phyloP scores from a whole-genome alignment of 140 eudicot genomes.

The Flaveria floridana region DNA sequence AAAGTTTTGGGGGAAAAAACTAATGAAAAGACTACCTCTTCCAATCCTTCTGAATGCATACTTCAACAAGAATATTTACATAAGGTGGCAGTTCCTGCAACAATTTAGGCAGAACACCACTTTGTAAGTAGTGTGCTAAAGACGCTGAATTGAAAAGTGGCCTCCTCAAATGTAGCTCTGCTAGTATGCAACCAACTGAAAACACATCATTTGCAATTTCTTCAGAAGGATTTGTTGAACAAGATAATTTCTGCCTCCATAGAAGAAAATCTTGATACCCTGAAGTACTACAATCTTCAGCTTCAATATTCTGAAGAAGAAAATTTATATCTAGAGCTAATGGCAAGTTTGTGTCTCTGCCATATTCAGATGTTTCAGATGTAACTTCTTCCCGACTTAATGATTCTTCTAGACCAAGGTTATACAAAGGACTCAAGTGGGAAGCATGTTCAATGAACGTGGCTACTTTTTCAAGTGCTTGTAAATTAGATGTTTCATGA shows the following conservation, averaged over 20 bases:
- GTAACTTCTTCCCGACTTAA: conserved; percentile 23
- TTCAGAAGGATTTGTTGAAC: conserved; percentile 35
- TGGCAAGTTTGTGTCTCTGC: conserved; percentile 25
- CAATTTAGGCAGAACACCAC: conserved; percentile 63
- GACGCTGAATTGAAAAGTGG: conserved; percentile 79
- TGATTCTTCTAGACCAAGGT: conserved; percentile 26
- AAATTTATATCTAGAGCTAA: conserved; percentile 50
- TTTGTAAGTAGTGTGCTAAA: conserved; percentile 50
- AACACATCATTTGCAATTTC: conserved; percentile 67
- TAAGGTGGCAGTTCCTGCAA: conserved; percentile 71
- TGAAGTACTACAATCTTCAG: conserved; percentile 52
- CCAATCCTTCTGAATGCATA: conserved; percentile 83
- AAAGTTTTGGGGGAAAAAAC: not conserved
- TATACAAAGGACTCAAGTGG: conserved; percentile 67
- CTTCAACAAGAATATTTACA: conserved; percentile 62
- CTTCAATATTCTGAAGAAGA: conserved; percentile 69
- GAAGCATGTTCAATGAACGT: conserved; percentile 72
- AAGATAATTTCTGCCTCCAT: conserved; percentile 58
- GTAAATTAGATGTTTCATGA: conserved; percentile 42
- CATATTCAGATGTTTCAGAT: conserved; percentile 28
- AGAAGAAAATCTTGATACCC: conserved; percentile 85
- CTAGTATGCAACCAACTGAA: conserved; percentile 82
- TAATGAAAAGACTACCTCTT: conserved; percentile 51
- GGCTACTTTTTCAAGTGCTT: conserved; percentile 67
- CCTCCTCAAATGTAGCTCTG: conserved; percentile 73